A percentile compares a stretch with the other conserved stretches of the same genome.
Evolutionary conservation across 1,139 yeast genomes (phyloP).

Genomic region (Sugiyamaella pinicola): DNA sequence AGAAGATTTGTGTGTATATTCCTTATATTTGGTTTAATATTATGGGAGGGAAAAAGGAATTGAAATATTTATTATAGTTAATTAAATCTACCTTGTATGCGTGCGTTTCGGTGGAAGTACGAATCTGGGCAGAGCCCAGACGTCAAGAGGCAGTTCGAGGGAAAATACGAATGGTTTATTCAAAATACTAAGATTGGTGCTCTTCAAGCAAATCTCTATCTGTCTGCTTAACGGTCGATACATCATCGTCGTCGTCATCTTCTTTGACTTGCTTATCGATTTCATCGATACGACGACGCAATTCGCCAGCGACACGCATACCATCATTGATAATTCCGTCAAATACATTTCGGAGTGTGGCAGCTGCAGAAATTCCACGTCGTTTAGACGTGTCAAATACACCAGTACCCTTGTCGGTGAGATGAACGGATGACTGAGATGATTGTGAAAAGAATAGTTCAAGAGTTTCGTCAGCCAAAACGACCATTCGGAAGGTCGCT

Average conservation of each 20-base stretch:
- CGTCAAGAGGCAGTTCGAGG: no score
- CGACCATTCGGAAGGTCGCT: conserved; percentile 93
- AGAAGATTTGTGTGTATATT: no score
- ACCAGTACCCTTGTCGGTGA: conserved; percentile 52
- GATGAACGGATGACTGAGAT: conserved; percentile 64
- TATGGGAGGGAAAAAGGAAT: conserved; percentile 6
- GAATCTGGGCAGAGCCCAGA: no score
- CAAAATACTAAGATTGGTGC: conserved; percentile 1
- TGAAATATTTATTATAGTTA: conserved; percentile 3
- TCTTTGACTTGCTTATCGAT: conserved; percentile 33
- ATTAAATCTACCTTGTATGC: not conserved
- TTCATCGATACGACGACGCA: conserved; percentile 82
- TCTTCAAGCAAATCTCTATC: conserved; percentile 46
- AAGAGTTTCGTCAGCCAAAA: conserved; percentile 90
- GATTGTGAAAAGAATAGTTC: conserved; percentile 78
- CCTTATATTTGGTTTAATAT: conserved; percentile 12
- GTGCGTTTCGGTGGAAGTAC: no score
- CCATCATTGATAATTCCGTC: conserved; percentile 93
- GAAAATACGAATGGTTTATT: not conserved
- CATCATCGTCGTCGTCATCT: conserved; percentile 37
- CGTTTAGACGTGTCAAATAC: conserved; percentile 30
- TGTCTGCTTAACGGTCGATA: conserved; percentile 39
- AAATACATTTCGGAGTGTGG: conserved; percentile 81
- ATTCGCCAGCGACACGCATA: conserved; percentile 83
- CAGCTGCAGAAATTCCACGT: conserved; percentile 36